These are phyloP conservation scores for Fraxinus sp. DNA, from an alignment of 305 asterid genomes.

Conservation along the genomic window DNA sequence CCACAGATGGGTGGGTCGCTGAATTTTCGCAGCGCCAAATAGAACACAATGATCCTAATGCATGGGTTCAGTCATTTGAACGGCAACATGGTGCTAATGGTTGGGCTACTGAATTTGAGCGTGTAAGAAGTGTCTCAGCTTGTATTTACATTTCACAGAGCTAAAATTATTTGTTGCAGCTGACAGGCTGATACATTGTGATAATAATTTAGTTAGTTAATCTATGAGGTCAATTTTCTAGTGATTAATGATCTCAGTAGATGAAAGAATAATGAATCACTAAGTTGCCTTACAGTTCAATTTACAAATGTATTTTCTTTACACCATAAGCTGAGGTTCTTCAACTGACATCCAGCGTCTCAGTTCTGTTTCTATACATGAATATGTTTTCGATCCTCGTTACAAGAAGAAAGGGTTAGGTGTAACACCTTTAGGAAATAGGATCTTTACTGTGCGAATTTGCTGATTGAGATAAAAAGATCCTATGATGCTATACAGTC, in stretches of 20 bases:
- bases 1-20: constrained; percentile 80
- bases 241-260: neutral
- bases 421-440: neutral
- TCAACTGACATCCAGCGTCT: neutral
- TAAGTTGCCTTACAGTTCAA: neutral
- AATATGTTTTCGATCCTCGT: neutral
- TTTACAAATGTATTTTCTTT: neutral
- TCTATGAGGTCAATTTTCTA: neutral
- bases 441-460: neutral
- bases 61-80: constrained; percentile 93
- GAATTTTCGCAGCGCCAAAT: constrained; percentile 66
- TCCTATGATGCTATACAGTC: neutral
- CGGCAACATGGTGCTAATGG: constrained; percentile 85
- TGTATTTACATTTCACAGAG: neutral
- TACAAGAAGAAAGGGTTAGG: neutral
- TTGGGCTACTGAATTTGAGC: constrained; percentile 99
- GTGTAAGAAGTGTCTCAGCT: constrained; percentile 52
- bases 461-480: neutral
- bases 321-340: neutral
- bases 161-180: constrained; percentile 22
- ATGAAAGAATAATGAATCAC: neutral
- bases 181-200: constrained; percentile 13
- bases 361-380: neutral
- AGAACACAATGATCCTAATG: constrained; percentile 67
- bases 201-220: constrained; percentile 15